These are phyloP conservation scores for Zygosaccharomyces pseudobailii DNA, from an alignment of 1,139 yeast species.

Conservation along the genomic window DNA sequence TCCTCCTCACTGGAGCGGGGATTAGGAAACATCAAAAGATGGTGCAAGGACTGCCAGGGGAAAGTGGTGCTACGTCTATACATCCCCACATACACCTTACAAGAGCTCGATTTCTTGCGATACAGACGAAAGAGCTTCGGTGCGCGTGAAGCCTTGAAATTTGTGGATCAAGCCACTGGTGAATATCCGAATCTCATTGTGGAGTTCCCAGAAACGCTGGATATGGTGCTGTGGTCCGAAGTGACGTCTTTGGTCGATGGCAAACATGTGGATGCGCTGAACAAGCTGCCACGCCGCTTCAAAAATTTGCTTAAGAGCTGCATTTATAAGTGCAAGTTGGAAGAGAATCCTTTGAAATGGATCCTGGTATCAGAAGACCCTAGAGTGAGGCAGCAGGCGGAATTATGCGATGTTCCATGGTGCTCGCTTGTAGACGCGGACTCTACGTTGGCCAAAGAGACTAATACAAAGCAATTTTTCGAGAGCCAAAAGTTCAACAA, in stretches of 20 bases:
- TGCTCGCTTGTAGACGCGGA: conserved; percentile 32
- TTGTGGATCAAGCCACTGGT: conserved; percentile 22
- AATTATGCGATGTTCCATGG: conserved; percentile 26
- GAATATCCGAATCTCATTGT: conserved; percentile 20
- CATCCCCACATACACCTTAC: conserved; percentile 30
- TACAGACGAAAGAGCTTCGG: conserved; percentile 25
- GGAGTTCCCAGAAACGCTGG: conserved; percentile 30
- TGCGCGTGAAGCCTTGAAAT: conserved; percentile 30
- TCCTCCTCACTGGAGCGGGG: conserved; percentile 34
- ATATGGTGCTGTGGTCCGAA: conserved; percentile 27
- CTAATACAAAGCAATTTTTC: conserved; percentile 24
- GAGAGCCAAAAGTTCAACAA: conserved; percentile 27
- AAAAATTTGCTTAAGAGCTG: conserved; percentile 31
- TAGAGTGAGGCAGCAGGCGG: conserved; percentile 24
- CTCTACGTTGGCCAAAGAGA: conserved; percentile 23
- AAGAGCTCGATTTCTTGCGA: conserved; percentile 29
- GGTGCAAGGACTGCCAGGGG: conserved; percentile 22
- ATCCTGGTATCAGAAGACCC: conserved; percentile 31
- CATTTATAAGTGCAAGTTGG: conserved; percentile 27
- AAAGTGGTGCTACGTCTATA: conserved; percentile 23
- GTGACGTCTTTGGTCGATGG: conserved; percentile 19
- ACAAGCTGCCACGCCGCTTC: conserved; percentile 27
- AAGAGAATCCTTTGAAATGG: conserved; percentile 25
- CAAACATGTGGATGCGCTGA: conserved; percentile 15
- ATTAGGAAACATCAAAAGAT: conserved; percentile 31